Percentiles rank a stretch among this genome's conserved stretches.
phyloP scores from a whole-genome alignment of 2,329 filamentous ascomycete genomes.

The Apiospora malaysiana region DNA sequence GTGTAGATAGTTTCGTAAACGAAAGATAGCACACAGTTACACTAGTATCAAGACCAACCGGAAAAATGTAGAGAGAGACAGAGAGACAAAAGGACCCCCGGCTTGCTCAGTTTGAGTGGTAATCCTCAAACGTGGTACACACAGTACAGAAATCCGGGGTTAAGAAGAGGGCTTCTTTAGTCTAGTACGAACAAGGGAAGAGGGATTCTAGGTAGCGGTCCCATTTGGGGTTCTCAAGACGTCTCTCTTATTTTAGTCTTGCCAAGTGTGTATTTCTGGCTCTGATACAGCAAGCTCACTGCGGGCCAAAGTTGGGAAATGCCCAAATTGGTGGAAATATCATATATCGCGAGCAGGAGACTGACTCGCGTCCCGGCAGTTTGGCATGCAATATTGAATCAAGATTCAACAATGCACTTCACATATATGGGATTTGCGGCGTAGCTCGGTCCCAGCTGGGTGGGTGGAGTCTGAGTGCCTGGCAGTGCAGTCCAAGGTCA shows the following conservation, averaged over 20 bases:
- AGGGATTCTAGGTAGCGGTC: neutral
- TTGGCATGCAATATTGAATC: conserved; percentile 14
- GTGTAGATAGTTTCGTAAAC: neutral
- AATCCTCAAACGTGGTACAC: neutral
- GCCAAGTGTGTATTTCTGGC: neutral
- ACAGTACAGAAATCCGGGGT: conserved; percentile 15
- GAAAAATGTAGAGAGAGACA: neutral
- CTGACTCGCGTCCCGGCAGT: neutral
- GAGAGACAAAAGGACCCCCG: neutral
- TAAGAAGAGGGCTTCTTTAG: neutral
- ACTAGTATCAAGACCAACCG: neutral
- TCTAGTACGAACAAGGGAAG: neutral
- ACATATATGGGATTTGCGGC: neutral
- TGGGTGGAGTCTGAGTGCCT: neutral
- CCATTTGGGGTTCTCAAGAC: neutral
- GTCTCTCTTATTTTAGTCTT: no score
- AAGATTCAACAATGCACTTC: conserved; percentile 10
- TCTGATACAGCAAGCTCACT: neutral
- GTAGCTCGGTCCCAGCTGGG: neutral
- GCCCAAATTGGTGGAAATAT: neutral
- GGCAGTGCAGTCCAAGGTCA: neutral
- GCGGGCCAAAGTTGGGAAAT: neutral
- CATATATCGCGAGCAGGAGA: neutral
- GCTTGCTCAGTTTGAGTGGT: neutral
- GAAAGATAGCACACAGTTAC: neutral